A percentile compares a stretch with the other conserved stretches of the same genome.
phyloP scores from a whole-genome alignment of 1,284 basidiomycete genomes.

The Cronartium quercuum region DNA sequence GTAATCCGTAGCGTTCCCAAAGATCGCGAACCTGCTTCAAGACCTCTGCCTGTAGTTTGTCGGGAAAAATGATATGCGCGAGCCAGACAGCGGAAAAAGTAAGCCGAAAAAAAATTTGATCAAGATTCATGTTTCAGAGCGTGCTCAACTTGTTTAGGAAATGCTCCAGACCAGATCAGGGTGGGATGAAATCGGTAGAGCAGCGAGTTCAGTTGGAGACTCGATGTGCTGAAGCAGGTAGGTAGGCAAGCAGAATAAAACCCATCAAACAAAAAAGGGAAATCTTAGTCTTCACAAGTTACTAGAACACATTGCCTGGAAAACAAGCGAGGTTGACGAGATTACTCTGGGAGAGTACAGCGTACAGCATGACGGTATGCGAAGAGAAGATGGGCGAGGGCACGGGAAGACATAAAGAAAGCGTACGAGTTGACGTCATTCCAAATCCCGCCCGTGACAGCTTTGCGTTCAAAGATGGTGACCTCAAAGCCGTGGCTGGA shows the following conservation, averaged over 20 bases:
- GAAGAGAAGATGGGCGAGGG: not conserved
- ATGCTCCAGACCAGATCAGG: conserved; percentile 21
- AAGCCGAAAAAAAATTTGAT: not conserved
- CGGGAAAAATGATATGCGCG: not conserved
- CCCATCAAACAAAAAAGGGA: no score
- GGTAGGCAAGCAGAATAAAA: no score
- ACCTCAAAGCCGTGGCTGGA: conserved; percentile 37
- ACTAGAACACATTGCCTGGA: no score
- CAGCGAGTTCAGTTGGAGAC: conserved; percentile 30
- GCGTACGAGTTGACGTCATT: conserved; percentile 18
- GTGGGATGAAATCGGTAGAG: conserved; percentile 39
- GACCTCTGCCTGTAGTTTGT: conserved; percentile 17
- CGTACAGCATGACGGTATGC: not conserved
- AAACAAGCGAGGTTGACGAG: no score
- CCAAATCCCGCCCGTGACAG: conserved; percentile 29
- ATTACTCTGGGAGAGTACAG: not conserved
- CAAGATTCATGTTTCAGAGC: not conserved
- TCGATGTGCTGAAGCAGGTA: conserved; percentile 15
- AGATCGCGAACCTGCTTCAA: conserved; percentile 15
- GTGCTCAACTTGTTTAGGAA: conserved; percentile 28
- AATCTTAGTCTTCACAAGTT: no score
- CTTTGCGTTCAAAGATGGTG: conserved; percentile 26
- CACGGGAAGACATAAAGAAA: not conserved
- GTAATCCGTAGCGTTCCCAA: conserved; percentile 24
- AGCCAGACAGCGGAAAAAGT: not conserved